Evolutionary conservation across 495 filamentous ascomycete genomes (phyloP).

Genomic region (Penicillium atrosanguineum): DNA sequence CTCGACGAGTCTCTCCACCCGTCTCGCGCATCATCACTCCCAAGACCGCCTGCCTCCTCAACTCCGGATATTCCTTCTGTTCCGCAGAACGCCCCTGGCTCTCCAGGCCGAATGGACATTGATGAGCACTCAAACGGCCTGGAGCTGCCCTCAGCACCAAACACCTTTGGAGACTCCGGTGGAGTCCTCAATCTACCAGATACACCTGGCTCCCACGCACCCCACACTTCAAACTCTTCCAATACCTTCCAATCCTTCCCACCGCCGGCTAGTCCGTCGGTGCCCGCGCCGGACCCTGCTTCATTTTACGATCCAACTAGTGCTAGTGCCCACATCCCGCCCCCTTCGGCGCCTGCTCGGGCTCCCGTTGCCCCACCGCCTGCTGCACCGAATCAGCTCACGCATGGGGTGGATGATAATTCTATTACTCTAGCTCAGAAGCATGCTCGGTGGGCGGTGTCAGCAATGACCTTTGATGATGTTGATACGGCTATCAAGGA

Average conservation of each 20-base stretch:
- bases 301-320: constrained; percentile 32
- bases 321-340: constrained; percentile 20
- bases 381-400: constrained; percentile 19
- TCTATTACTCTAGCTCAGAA: constrained; percentile 81
- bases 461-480: constrained; percentile 95
- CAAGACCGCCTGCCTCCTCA: constrained; percentile 30
- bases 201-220: constrained; percentile 25
- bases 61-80: constrained; percentile 24
- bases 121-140: constrained; percentile 20
- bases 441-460: constrained; percentile 96
- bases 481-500: constrained; percentile 87
- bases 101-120: constrained; percentile 14
- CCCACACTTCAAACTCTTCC: constrained; percentile 14
- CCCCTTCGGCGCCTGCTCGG: constrained; percentile 17
- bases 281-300: constrained; percentile 28
- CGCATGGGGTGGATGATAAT: constrained; percentile 61
- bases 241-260: constrained; percentile 48
- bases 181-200: constrained; percentile 38
- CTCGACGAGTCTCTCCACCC: constrained; percentile 51
- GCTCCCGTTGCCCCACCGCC: constrained; percentile 17
- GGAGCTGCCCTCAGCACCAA: constrained; percentile 43
- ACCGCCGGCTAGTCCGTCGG: constrained; percentile 31
- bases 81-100: constrained; percentile 22
- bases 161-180: constrained; percentile 27
- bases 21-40: constrained; percentile 45